Percentiles rank a stretch among this genome's conserved stretches.
These are phyloP conservation scores for Psilocybe cubensis DNA, from an alignment of 768 basidiomycete species.

Conservation along the genomic window DNA sequence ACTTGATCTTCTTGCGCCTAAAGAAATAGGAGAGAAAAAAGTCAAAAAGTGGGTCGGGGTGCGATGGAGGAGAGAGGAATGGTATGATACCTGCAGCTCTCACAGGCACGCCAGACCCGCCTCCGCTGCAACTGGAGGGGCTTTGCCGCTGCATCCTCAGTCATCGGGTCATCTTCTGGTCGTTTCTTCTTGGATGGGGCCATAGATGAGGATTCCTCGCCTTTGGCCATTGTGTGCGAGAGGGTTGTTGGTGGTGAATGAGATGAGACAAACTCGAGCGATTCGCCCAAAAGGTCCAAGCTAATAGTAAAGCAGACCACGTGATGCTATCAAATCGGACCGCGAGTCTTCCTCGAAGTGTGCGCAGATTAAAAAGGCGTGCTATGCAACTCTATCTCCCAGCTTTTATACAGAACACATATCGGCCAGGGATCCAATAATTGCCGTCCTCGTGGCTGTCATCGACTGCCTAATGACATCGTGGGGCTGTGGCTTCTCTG, in stretches of 20 bases:
- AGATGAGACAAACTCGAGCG: conserved; percentile 32
- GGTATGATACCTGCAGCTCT: conserved; percentile 75
- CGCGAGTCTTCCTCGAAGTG: conserved; percentile 9
- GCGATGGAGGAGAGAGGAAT: conserved; percentile 23
- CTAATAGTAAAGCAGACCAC: conserved; percentile 23
- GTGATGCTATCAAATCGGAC: conserved; percentile 26
- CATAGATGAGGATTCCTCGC: conserved; percentile 51
- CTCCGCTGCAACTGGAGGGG: conserved; percentile 78
- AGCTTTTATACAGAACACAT: conserved; percentile 16
- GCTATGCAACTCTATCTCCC: not conserved
- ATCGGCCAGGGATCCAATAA: conserved; percentile 10
- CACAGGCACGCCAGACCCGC: conserved; percentile 89
- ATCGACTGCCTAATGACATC: conserved; percentile 10
- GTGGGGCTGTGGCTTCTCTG: conserved; percentile 17
- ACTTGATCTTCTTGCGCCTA: conserved; percentile 93
- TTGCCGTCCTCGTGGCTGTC: conserved; percentile 12
- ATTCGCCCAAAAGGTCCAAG: conserved; percentile 31
- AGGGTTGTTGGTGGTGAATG: conserved; percentile 19
- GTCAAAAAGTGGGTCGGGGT: conserved; percentile 14
- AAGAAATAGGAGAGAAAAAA: conserved; percentile 17
- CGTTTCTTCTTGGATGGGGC: conserved; percentile 79
- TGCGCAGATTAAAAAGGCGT: conserved; percentile 6
- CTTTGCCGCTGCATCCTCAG: conserved; percentile 63
- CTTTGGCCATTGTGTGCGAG: conserved; percentile 46
- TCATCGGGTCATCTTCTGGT: conserved; percentile 57